A percentile compares a stretch with the other conserved stretches of the same genome.
Conservation (phyloP, 345 rosid species). For the Litchi chinensis region DNA sequence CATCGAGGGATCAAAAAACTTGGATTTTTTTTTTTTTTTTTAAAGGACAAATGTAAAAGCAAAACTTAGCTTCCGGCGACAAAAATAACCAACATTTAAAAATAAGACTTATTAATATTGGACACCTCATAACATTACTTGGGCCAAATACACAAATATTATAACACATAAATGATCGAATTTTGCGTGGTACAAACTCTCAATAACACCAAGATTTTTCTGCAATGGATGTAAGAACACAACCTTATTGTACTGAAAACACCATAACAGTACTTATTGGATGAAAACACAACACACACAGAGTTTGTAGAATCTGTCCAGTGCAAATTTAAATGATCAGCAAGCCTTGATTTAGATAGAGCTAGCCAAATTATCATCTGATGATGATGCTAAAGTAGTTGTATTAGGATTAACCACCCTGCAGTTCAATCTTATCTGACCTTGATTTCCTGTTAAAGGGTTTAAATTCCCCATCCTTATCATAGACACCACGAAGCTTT, state of each 20-base stretch:
- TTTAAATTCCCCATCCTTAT: slow-evolving; percentile 64
- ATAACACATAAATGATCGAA: no score
- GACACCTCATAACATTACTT: no score
- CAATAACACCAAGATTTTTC: background rate
- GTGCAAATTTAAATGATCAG: no score
- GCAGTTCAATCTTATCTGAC: slow-evolving; percentile 64
- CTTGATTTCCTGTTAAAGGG: slow-evolving; percentile 46
- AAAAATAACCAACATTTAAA: no score
- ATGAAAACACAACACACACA: background rate
- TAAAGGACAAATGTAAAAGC: no score
- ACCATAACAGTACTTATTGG: background rate
- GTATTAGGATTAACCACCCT: slow-evolving; percentile 37
- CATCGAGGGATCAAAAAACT: no score
- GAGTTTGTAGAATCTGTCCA: no score
- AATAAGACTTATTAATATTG: no score
- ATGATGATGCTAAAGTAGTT: background rate
- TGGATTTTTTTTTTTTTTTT: no score
- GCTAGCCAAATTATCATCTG: background rate
- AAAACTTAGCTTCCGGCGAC: no score
- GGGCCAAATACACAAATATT: background rate
- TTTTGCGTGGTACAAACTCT: background rate
- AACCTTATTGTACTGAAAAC: background rate
- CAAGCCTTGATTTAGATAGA: background rate
- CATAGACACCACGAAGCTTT: slow-evolving; percentile 59
- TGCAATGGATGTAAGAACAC: background rate